Evolutionary conservation across 805 yeast genomes (phyloP).

Genomic region (Limtongia smithiae): DNA sequence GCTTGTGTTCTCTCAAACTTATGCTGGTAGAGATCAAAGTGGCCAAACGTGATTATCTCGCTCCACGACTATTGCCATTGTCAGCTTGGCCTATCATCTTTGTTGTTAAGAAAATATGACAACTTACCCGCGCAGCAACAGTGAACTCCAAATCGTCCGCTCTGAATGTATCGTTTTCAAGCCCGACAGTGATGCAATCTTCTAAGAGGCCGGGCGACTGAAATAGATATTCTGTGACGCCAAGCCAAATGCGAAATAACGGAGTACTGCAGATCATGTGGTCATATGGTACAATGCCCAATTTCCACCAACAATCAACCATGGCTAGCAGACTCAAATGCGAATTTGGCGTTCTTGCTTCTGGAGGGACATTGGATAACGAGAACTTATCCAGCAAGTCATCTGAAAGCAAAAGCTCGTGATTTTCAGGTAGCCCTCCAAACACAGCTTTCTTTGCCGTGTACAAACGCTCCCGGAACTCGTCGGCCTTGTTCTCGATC

Average conservation of each 20-base stretch:
- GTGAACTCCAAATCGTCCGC: constrained; percentile 91
- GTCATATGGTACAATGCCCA: constrained; percentile 87
- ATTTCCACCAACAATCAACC: constrained; percentile 87
- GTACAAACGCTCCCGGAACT: constrained; percentile 54
- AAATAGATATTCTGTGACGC: constrained; percentile 89
- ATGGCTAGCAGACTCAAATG: constrained; percentile 85
- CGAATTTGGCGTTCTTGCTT: constrained; percentile 68
- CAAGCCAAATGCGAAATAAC: constrained; percentile 81
- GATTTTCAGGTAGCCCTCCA: constrained; percentile 49
- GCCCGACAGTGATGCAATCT: constrained; percentile 68
- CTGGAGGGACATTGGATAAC: constrained; percentile 64
- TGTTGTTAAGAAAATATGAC: constrained; percentile 24
- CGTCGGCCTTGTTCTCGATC: constrained; percentile 63
- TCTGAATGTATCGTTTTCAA: constrained; percentile 63
- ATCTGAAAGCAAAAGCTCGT: constrained; percentile 64
- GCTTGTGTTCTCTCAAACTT: constrained; percentile 75
- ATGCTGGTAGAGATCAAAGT: constrained; percentile 63
- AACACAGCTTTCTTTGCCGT: constrained; percentile 75
- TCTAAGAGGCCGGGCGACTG: constrained; percentile 81
- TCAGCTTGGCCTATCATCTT: constrained; percentile 69
- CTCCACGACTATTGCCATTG: constrained; percentile 68
- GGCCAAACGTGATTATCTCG: constrained; percentile 68
- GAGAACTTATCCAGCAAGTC: constrained; percentile 81
- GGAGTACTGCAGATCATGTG: constrained; percentile 98
- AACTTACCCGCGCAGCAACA: constrained; percentile 64